Evolutionary conservation across 2,329 filamentous ascomycete species (phyloP), one percentile per base, ranked within the genome.

Genomic region (Trematosphaeria pertusa): DNA sequence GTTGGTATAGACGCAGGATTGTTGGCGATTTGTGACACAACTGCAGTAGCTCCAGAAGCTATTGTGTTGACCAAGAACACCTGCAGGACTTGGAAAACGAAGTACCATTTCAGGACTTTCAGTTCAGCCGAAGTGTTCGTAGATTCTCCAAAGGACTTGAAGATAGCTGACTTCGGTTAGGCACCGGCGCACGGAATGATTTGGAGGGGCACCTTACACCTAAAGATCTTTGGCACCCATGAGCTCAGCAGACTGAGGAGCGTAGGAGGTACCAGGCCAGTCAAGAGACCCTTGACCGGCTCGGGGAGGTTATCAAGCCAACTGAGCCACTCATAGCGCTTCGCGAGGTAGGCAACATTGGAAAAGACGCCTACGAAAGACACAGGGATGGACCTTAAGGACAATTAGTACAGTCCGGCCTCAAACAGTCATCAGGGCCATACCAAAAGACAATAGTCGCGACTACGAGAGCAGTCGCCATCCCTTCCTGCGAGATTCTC

Each of bases 21-120:
- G 0, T 84, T 30, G 11, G 85, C 76, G 37, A 95, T 86, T 15
- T 84, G 61, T 18, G 81, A 74, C 1, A 85, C 79, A 0, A 89
- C 84, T 5, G 87, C 82, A 3, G 90, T 84, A 8, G 92, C 92
- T 1, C 91, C 87, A 12, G 91, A 93, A 1, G 89, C 83, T 21
- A 97, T 58, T 0, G 93, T 96, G 0, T 89, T 86, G 37, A 97
- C 84, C 46, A 97, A 75, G 75, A 97, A 97, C 34, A 96, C 89
- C 68, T 97, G 92, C 15, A 97, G 80, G 33, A 97, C 85, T 70
- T 94, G 90, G 75, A 95, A 95, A 35, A 82, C 84, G 64, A 96
- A 99, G 78, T 95, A 97, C 59, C 85, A 88, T 64, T 92, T 94
- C 67, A 97, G 91, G 0, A 90, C 91, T 48, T 91, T 91, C 7